These are phyloP conservation scores for Scolecobasidium constrictum DNA, from an alignment of 2,329 filamentous ascomycete species.

Conservation along the genomic window DNA sequence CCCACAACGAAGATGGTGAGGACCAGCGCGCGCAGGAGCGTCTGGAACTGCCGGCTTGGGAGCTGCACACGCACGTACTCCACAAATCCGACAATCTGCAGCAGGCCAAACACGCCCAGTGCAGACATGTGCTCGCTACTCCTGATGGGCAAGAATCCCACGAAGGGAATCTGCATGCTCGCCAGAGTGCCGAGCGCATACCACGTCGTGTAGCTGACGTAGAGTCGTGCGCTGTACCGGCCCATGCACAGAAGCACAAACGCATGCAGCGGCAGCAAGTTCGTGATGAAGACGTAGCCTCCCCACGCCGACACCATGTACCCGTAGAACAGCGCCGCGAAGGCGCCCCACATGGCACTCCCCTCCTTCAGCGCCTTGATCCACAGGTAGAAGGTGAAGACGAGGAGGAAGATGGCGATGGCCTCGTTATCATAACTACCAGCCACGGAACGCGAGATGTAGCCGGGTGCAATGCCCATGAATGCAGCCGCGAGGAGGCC, in stretches of 20 bases:
- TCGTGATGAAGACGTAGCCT: constrained; percentile 99
- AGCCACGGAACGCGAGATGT: constrained; percentile 94
- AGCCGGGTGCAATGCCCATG: constrained; percentile 95
- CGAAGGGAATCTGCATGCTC: constrained; percentile 99
- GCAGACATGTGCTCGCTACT: constrained; percentile 99
- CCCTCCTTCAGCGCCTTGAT: constrained; percentile 97
- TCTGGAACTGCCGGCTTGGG: constrained; percentile 88
- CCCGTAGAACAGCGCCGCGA: constrained; percentile 93
- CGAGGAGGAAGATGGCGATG: constrained; percentile 95
- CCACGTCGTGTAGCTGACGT: constrained; percentile 97
- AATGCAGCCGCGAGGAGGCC: constrained; percentile 89
- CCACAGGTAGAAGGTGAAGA: constrained; percentile 98
- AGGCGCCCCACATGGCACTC: constrained; percentile 90
- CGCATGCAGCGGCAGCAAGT: constrained; percentile 84
- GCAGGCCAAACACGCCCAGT: constrained; percentile 85
- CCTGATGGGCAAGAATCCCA: constrained; percentile 90
- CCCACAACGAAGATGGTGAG: constrained; percentile 63
- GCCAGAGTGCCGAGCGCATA: constrained; percentile 91
- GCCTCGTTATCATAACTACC: constrained; percentile 99
- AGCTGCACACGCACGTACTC: constrained; percentile 84
- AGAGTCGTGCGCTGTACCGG: constrained; percentile 83
- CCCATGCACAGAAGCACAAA: constrained; percentile 96
- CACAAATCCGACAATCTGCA: constrained; percentile 87
- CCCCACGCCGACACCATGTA: constrained; percentile 99
- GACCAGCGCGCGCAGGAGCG: constrained; percentile 67